Base-by-base conservation (phyloP, 768 basidiomycete species). In the Suillus ampliporus region DNA sequence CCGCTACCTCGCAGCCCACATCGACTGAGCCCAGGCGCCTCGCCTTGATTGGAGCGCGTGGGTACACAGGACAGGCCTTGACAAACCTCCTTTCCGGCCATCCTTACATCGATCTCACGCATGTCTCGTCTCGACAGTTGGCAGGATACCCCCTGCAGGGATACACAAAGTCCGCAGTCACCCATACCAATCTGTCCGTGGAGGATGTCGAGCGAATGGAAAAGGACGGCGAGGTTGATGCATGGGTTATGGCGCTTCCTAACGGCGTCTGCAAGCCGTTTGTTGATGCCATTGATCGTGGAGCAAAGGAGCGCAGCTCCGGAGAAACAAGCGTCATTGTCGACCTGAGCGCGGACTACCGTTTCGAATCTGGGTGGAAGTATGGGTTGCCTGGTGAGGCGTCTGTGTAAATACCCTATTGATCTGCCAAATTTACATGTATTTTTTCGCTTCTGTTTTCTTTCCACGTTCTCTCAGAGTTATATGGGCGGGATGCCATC, bases 201-300 rank as follows among this genome's bases (percentile, higher is more conserved):
- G 79, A 82, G 61, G 92, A 97, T 67, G 91, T 98, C 11, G 89
- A 93, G 74, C 81, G 78, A 72, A 91, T 99, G 89, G 97, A 98
- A 77, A 88, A 89, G 77, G 80, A 87, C 56, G 89, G 91, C 10
- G 91, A 91, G 71, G 94, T 99, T 19, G 97, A 99, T 72, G 97
- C 95, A 10, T 99, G 97, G 97, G 87, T 99, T 58, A 96, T 98
- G 92, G 97, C 97, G 3, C 84, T 99, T 53, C 97, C 97, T n/a
- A 99, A 99, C 68, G 97, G 97, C 21, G 86, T 94, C 26, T 91
- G 92, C 80, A 95, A 96, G 77, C 96, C 96, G 1, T 99, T 97
- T 73, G 95, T 99, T 38, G 95, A 96, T 70, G 97, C 97, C 17
- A 79, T 99, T 53, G 95, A 97, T 70, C 83, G 86, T 41, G 94